A percentile compares a stretch with the other conserved stretches of the same genome.
Conservation (phyloP, 139 green algal species). For the Ettlia oleoabundans region DNA sequence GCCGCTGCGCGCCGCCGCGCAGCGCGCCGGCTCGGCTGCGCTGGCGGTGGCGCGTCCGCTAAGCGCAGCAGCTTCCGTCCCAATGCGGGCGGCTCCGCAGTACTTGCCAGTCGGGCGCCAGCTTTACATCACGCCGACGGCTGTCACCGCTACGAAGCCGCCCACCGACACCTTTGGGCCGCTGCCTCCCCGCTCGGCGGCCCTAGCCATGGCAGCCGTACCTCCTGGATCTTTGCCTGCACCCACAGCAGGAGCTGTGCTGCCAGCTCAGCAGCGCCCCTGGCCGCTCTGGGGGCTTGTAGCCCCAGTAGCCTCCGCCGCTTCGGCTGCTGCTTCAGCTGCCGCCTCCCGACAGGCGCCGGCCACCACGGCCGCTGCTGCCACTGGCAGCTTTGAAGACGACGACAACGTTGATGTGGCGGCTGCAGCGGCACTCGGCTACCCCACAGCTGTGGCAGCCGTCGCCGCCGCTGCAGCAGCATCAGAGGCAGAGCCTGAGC, state of each 20-base stretch:
- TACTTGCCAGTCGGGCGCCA: not conserved
- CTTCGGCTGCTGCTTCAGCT: not conserved
- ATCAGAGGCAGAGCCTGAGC: not conserved
- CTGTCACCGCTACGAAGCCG: not conserved
- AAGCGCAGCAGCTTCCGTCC: constrained; percentile 16
- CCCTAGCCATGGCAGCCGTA: not conserved
- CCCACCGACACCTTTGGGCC: not conserved
- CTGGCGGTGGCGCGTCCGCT: constrained; percentile 16
- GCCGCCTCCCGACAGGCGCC: not conserved
- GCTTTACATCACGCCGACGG: not conserved
- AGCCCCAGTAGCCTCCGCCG: not conserved
- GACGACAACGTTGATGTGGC: constrained; percentile 15
- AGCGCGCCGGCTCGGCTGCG: constrained; percentile 1
- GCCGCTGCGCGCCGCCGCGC: not conserved
- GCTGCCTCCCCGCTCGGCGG: not conserved
- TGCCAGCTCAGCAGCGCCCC: not conserved
- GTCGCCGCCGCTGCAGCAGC: not conserved
- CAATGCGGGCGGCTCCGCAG: not conserved
- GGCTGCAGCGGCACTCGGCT: not conserved
- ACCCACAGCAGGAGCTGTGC: not conserved
- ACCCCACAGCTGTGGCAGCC: not conserved
- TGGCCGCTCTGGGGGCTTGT: not conserved
- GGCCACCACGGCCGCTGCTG: not conserved
- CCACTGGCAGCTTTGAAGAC: not conserved
- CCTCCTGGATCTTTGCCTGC: not conserved